These are phyloP conservation scores for Pichia inconspicua DNA, from an alignment of 1,139 yeast genomes.

Conservation along the genomic window DNA sequence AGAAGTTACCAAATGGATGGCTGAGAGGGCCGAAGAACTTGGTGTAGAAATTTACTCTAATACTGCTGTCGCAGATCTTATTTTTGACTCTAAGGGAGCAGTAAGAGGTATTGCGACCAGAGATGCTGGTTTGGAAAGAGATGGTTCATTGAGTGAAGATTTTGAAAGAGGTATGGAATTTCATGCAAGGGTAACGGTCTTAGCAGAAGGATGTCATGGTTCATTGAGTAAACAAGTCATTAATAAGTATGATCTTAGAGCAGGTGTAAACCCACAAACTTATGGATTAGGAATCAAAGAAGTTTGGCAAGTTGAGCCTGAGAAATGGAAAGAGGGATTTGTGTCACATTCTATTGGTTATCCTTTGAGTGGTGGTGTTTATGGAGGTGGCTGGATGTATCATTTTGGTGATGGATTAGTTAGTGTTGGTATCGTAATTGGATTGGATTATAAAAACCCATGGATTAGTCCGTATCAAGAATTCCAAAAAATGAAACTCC, in stretches of 20 bases:
- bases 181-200: slow-evolving; percentile 76
- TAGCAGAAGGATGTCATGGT: slow-evolving; percentile 98
- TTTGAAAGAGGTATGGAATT: slow-evolving; percentile 97
- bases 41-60: slow-evolving; percentile 95
- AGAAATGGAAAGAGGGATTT: slow-evolving; percentile 69
- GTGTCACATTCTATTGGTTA: slow-evolving; percentile 88
- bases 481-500: slow-evolving; percentile 88
- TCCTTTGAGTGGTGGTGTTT: slow-evolving; percentile 66
- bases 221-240: slow-evolving; percentile 76
- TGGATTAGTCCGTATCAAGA: slow-evolving; percentile 93
- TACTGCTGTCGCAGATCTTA: slow-evolving; percentile 76
- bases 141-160: slow-evolving; percentile 61
- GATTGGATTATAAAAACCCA: slow-evolving; percentile 89
- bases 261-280: slow-evolving; percentile 68
- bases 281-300: slow-evolving; percentile 94
- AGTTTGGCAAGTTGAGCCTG: slow-evolving; percentile 92
- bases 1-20: slow-evolving; percentile 71
- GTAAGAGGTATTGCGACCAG: slow-evolving; percentile 89
- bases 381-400: slow-evolving; percentile 96
- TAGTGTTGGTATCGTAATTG: slow-evolving; percentile 83
- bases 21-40: slow-evolving; percentile 84
- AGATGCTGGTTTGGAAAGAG: slow-evolving; percentile 75
- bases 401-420: slow-evolving; percentile 93
- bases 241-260: slow-evolving; percentile 57
- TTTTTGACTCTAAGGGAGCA: slow-evolving; percentile 52